phyloP scores from a whole-genome alignment of 1,139 yeast species.

The Pichia norvegensis region DNA sequence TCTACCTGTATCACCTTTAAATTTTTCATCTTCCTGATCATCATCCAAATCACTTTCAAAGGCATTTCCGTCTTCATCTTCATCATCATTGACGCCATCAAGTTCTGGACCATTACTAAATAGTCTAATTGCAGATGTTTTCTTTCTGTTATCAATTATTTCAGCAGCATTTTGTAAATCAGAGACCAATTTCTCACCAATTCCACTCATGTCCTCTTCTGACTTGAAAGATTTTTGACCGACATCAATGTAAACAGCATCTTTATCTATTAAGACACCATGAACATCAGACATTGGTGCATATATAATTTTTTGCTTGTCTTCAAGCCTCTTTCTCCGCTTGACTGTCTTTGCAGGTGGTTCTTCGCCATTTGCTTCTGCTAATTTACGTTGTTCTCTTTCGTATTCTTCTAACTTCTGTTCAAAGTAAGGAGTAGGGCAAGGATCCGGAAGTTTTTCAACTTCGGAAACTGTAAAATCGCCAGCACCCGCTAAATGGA shows the following conservation, averaged over 20 bases:
- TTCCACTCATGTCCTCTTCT: slow-evolving; percentile 47
- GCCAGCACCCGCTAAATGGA: slow-evolving; percentile 95
- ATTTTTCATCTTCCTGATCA: slow-evolving; percentile 31
- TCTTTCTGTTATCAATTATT: slow-evolving; percentile 51
- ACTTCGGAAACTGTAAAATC: slow-evolving; percentile 69
- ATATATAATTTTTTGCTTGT: slow-evolving; percentile 85
- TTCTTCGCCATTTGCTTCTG: slow-evolving; percentile 49
- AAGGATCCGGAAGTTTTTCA: slow-evolving; percentile 94
- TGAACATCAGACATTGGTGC: slow-evolving; percentile 99
- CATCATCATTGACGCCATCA: slow-evolving; percentile 32
- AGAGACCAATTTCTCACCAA: slow-evolving; percentile 77
- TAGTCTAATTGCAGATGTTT: slow-evolving; percentile 54
- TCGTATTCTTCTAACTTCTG: slow-evolving; percentile 76
- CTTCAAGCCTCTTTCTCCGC: slow-evolving; percentile 89
- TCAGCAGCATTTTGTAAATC: slow-evolving; percentile 64
- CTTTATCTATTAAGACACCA: slow-evolving; percentile 92
- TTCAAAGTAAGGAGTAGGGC: slow-evolving; percentile 93
- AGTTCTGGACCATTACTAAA: slow-evolving; percentile 53
- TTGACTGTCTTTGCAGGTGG: slow-evolving; percentile 40
- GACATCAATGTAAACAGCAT: slow-evolving; percentile 92
- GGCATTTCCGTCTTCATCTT: slow-evolving; percentile 35
- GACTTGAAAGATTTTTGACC: slow-evolving; percentile 44
- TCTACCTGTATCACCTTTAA: slow-evolving; percentile 47
- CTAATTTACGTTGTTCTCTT: slow-evolving; percentile 58
- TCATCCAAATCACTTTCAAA: slow-evolving; percentile 27